A percentile compares a stretch with the other conserved stretches of the same genome.
Evolutionary conservation across 768 basidiomycete species (phyloP).

Genomic region (Neoboletus subvelutipes): DNA sequence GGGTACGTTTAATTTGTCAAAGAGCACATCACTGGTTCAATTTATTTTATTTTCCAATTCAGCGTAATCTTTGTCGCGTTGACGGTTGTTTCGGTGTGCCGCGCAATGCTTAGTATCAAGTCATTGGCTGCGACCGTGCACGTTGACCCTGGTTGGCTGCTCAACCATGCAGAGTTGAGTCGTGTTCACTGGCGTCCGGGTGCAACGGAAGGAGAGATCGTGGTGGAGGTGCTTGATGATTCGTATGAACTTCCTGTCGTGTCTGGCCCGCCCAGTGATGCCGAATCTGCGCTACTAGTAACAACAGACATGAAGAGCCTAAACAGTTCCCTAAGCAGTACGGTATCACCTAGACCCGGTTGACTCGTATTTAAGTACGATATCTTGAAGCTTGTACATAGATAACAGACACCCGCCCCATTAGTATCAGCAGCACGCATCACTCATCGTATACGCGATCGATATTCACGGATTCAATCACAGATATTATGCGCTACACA

Average conservation of each 20-base stretch:
- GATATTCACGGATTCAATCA: neutral
- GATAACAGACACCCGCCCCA: neutral
- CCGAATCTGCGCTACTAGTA: neutral
- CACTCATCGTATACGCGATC: neutral
- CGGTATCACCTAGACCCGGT: neutral
- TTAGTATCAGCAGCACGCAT: neutral
- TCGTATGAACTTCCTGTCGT: neutral
- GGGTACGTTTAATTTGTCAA: slow-evolving; percentile 5
- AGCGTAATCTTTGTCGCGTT: slow-evolving; percentile 8
- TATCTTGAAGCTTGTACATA: neutral
- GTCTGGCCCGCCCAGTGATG: neutral
- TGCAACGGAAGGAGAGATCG: slow-evolving; percentile 37
- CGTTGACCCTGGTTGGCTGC: slow-evolving; percentile 43
- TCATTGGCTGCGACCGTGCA: slow-evolving; percentile 42
- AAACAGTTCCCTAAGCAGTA: neutral
- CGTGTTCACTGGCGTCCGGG: slow-evolving; percentile 42
- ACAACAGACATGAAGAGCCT: neutral
- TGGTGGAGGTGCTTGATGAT: slow-evolving; percentile 12
- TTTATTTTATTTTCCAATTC: neutral
- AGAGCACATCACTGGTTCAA: neutral
- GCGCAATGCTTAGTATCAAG: slow-evolving; percentile 41
- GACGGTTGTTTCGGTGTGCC: slow-evolving; percentile 33
- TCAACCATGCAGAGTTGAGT: slow-evolving; percentile 45
- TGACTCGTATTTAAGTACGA: neutral
- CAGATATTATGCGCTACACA: neutral